Percentiles rank a stretch among this genome's conserved stretches.
Conservation (phyloP, 2,329 filamentous ascomycete genomes). For the Pseudogymnoascus pannorum region DNA sequence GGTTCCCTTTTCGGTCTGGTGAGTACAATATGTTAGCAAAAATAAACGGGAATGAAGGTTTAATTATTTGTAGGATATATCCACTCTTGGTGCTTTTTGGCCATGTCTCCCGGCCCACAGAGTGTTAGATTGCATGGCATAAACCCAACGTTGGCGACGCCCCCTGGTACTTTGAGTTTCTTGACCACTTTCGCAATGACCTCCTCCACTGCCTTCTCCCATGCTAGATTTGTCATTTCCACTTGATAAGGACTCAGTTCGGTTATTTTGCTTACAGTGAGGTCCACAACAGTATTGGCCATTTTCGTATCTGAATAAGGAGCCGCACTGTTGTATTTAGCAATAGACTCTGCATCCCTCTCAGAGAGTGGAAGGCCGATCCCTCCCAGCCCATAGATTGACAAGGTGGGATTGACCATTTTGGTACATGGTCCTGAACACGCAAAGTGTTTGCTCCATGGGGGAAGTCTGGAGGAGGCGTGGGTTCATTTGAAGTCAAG, state of each 20-base stretch:
- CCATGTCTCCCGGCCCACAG: slow-evolving; percentile 43
- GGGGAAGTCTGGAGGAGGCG: background rate
- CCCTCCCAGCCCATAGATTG: background rate
- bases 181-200: slow-evolving; percentile 23
- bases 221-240: slow-evolving; percentile 30
- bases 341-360: slow-evolving; percentile 19
- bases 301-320: slow-evolving; percentile 32
- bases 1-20: slow-evolving; percentile 36
- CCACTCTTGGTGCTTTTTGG: slow-evolving; percentile 38
- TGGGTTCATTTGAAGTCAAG: background rate
- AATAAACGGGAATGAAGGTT: background rate
- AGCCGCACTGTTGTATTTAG: slow-evolving; percentile 20
- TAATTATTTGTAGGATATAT: background rate
- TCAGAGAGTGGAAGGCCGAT: slow-evolving; percentile 23
- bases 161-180: slow-evolving; percentile 28
- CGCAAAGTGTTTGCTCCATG: background rate
- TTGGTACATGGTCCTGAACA: background rate
- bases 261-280: slow-evolving; percentile 36
- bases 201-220: slow-evolving; percentile 26
- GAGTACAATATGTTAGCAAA: background rate
- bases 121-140: slow-evolving; percentile 42
- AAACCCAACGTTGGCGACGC: slow-evolving; percentile 23
- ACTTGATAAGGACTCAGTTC: slow-evolving; percentile 36
- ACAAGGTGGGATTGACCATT: background rate
- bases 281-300: slow-evolving; percentile 35